Evolutionary conservation across 2,329 filamentous ascomycete species (phyloP).

Genomic region (Podosphaera aphanis): DNA sequence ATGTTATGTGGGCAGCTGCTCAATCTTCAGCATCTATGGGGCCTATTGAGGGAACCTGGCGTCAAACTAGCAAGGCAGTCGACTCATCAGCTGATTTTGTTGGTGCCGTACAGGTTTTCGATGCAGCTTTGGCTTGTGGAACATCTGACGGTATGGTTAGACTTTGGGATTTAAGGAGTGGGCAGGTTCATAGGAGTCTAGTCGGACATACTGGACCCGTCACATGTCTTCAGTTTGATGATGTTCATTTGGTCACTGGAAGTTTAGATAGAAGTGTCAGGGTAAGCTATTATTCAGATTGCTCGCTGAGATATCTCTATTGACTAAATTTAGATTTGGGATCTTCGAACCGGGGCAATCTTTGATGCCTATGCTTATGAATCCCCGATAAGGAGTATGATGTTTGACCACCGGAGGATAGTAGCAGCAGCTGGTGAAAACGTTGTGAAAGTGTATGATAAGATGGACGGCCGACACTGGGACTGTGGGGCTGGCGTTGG

Average conservation of each 20-base stretch:
- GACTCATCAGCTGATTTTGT: slow-evolving; percentile 69
- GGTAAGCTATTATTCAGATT: slow-evolving; percentile 32
- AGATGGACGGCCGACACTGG: slow-evolving; percentile 88
- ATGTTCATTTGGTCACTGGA: slow-evolving; percentile 81
- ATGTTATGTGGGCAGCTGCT: slow-evolving; percentile 93
- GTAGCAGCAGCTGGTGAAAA: slow-evolving; percentile 76
- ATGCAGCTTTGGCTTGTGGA: slow-evolving; percentile 82
- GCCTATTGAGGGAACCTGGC: slow-evolving; percentile 42
- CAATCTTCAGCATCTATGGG: slow-evolving; percentile 54
- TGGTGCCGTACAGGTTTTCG: slow-evolving; percentile 82
- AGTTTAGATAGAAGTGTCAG: slow-evolving; percentile 81
- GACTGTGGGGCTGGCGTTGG: slow-evolving; percentile 70
- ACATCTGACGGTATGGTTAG: slow-evolving; percentile 95
- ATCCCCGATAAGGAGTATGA: slow-evolving; percentile 77
- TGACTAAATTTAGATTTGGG: slow-evolving; percentile 60
- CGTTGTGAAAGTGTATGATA: slow-evolving; percentile 95
- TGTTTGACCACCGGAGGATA: slow-evolving; percentile 81
- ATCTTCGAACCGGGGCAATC: slow-evolving; percentile 85
- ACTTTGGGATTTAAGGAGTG: slow-evolving; percentile 86
- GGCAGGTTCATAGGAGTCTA: slow-evolving; percentile 86
- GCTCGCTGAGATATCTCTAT: slow-evolving; percentile 4
- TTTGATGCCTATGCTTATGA: slow-evolving; percentile 94
- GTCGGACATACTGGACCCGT: slow-evolving; percentile 91
- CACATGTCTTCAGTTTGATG: slow-evolving; percentile 86
- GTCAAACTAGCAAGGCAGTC: slow-evolving; percentile 39